These are phyloP conservation scores for Fusarium concolor DNA, from an alignment of 2,329 filamentous ascomycete genomes.

Conservation along the genomic window DNA sequence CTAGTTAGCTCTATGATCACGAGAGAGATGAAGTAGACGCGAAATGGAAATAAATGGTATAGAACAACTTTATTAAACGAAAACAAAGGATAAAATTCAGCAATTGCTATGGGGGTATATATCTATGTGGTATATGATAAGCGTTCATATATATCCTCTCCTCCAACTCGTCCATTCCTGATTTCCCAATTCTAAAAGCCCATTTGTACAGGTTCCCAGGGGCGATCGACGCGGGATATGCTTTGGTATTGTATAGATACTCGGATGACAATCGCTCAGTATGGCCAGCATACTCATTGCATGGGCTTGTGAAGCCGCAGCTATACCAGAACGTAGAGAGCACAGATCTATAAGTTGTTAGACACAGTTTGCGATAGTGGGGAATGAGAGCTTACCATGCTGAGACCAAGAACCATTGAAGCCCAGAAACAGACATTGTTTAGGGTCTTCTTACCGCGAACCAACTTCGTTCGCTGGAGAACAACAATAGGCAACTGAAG, in stretches of 20 bases:
- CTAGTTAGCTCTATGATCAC: conserved; percentile 57
- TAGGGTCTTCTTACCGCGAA: conserved; percentile 78
- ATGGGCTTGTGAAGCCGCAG: background rate
- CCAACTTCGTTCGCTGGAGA: conserved; percentile 82
- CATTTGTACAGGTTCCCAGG: background rate
- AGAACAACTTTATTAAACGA: conserved; percentile 31
- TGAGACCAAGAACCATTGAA: conserved; percentile 88
- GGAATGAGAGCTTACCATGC: conserved; percentile 69
- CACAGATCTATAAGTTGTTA: conserved; percentile 59
- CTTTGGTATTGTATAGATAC: background rate
- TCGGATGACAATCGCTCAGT: background rate
- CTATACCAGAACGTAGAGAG: conserved; percentile 64
- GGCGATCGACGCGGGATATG: background rate
- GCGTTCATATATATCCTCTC: background rate
- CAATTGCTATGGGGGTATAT: conserved; percentile 31
- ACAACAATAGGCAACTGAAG: conserved; percentile 95
- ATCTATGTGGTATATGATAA: conserved; percentile 15
- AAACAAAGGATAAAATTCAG: conserved; percentile 6
- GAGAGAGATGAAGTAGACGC: conserved; percentile 56
- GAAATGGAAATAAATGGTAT: conserved; percentile 51
- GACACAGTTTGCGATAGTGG: background rate
- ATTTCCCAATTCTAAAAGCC: conserved; percentile 1
- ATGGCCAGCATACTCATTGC: conserved; percentile 16
- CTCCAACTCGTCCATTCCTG: background rate
- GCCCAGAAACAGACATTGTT: conserved; percentile 94